Evolutionary conservation across 2,329 filamentous ascomycete genomes (phyloP), one percentile per base, ranked within the genome.

Genomic region (Alternaria alternata): DNA sequence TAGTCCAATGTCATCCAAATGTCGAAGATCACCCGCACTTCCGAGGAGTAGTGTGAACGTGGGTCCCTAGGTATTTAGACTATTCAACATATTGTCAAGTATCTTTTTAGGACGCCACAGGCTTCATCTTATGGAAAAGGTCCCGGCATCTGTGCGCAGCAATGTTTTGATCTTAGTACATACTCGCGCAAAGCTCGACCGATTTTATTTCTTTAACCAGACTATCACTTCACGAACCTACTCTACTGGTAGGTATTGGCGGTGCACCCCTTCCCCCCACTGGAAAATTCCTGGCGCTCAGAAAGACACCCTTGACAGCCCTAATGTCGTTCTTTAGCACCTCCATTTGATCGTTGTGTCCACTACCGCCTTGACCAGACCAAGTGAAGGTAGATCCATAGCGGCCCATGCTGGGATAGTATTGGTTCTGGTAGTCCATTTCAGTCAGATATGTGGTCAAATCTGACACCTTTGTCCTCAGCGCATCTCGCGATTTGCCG

Each of bases 321-420:
- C 92, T 82, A 52, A 96, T 94, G 62, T 90, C 91, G 65, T 88
- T 88, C 79, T 91, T 91, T 20, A 91, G 83, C 73, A 86, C 88
- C 64, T 87, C 87, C 69, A 93, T 88, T 78, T 91, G 90, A 77
- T 94, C 91, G 26, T 85, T 82, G 66, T 85, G 83, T 62, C 88
- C 85, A 30, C 85, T 56, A 20, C 24, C 22, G 18, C 85, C 68
- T 88, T 88, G 51, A 5, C 73, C 73, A 43, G 64, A 58, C 42
- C 69, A 70, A 54, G 77, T 77, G 9, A 77, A 66, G 76, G 38
- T 56, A 20, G 57, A 49, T 12, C 57, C 57, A 18, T 46, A 59
- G n/a, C 57, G 57, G 39, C 81, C 64, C 61, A 69, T 69, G 18
- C 79, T 79, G 32, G 74, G 68, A 39, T 91, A 77, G 57, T 75